Conservation (phyloP, 306 rosid species). For the Vigna angularis region DNA sequence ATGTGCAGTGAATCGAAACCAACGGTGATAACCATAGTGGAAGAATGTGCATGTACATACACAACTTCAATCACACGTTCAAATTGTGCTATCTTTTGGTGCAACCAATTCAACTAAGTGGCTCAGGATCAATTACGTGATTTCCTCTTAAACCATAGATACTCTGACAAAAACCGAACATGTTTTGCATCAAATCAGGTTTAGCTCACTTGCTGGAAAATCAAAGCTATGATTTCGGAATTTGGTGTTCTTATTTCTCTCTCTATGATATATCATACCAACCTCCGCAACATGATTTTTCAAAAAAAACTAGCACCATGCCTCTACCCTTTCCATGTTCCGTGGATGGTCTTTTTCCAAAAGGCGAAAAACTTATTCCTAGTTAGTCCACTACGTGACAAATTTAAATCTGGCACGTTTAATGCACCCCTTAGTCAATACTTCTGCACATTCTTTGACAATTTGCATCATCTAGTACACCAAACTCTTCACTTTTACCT, state of each 20-base stretch:
- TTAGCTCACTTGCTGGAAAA: background rate
- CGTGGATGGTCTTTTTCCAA: slow-evolving; percentile 46
- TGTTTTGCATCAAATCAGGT: background rate
- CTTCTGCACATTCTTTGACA: slow-evolving; percentile 23
- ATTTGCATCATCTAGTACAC: background rate
- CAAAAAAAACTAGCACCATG: slow-evolving; percentile 11
- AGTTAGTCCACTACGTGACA: slow-evolving; percentile 57
- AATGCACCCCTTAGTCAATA: background rate
- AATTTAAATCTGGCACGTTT: slow-evolving; percentile 43
- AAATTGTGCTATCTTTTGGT: background rate
- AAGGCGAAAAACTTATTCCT: slow-evolving; percentile 41
- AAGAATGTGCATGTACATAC: background rate
- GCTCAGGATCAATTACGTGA: background rate
- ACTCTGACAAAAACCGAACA: background rate
- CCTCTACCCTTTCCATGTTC: slow-evolving; percentile 46
- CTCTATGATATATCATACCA: background rate
- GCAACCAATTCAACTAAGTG: background rate
- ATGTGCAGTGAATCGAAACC: background rate
- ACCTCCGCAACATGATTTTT: background rate
- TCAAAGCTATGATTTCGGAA: background rate
- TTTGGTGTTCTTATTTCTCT: too few relatives aligned
- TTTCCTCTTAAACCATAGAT: background rate
- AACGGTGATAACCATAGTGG: background rate
- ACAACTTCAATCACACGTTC: background rate
- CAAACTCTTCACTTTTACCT: background rate